Percentiles rank a stretch among this genome's conserved stretches.
phyloP scores from a whole-genome alignment of 225 moss, liverwort and hornwort species.

The Thuidium tamariscinum region DNA sequence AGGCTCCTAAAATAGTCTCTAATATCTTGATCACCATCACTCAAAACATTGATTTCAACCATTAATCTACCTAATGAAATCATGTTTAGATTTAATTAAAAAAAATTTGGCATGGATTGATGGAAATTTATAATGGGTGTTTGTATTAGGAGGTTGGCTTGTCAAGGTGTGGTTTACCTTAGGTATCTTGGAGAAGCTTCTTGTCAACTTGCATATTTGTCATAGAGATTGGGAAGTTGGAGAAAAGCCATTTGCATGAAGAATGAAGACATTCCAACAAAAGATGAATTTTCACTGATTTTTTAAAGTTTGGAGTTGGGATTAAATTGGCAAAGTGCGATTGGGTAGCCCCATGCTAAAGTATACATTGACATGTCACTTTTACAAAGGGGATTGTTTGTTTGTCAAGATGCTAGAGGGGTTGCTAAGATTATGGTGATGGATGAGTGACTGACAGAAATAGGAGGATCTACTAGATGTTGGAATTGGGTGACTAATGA shows the following conservation, averaged over 20 bases:
- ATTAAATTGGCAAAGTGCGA: neutral
- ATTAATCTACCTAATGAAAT: too few species aligned
- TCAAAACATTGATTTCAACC: too few species aligned
- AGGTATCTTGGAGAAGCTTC: neutral
- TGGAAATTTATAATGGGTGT: too few species aligned
- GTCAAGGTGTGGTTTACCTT: too few species aligned
- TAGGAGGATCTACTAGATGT: too few species aligned
- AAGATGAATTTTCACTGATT: neutral
- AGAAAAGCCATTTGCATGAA: neutral
- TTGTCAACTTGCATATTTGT: neutral
- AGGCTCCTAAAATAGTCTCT: too few species aligned
- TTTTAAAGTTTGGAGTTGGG: neutral
- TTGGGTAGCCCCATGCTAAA: neutral
- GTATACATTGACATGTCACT: rapidly evolving
- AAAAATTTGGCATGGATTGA: too few species aligned
- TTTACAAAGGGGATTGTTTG: neutral
- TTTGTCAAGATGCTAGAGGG: neutral
- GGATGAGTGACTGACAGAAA: too few species aligned
- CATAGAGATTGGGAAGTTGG: neutral
- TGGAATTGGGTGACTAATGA: too few species aligned
- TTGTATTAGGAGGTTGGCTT: too few species aligned
- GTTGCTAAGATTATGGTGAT: neutral
- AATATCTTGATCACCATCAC: too few species aligned
- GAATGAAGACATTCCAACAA: neutral
- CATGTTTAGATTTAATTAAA: too few species aligned